phyloP scores from a whole-genome alignment of 371 early-diverging fungal species.

The Apophysomyces ossiformis region DNA sequence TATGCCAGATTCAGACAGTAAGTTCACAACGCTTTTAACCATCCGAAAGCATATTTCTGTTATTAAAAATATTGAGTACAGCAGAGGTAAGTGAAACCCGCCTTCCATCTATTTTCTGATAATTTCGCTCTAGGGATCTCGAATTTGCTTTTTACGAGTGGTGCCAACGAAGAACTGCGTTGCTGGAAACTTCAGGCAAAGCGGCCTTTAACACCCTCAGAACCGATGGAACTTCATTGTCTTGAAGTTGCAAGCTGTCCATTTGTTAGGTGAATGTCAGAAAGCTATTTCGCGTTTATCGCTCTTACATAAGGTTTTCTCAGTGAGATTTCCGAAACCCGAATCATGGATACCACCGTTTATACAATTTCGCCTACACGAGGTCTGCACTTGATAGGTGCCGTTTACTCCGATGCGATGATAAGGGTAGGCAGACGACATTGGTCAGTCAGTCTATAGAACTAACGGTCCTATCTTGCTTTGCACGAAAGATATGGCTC shows the following conservation, averaged over 20 bases:
- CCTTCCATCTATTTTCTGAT: background rate
- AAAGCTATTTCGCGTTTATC: conserved; percentile 21
- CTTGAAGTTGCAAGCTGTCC: conserved; percentile 60
- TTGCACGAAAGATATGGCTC: conserved; percentile 43
- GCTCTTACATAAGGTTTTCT: conserved; percentile 9
- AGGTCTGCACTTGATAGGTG: conserved; percentile 58
- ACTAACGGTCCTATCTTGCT: too few relatives aligned
- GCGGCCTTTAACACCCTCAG: conserved; percentile 10
- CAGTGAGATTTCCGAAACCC: conserved; percentile 55
- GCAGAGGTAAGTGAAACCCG: conserved; percentile 20
- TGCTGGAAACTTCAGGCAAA: conserved; percentile 57
- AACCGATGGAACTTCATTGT: conserved; percentile 36
- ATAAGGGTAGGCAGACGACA: conserved; percentile 43
- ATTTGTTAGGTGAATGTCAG: conserved; percentile 33
- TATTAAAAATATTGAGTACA: conserved; percentile 49
- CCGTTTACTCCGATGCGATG: conserved; percentile 64
- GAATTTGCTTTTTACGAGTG: conserved; percentile 55
- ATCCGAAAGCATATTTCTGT: conserved; percentile 58
- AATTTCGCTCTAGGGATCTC: conserved; percentile 19
- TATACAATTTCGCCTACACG: conserved; percentile 34
- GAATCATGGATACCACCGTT: conserved; percentile 64
- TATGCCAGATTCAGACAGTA: conserved; percentile 27
- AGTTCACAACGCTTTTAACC: conserved; percentile 35
- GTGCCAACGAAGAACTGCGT: conserved; percentile 56
- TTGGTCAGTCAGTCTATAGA: too few relatives aligned